Evolutionary conservation across 805 yeast species (phyloP), one percentile per base, ranked within the genome.

Genomic region (Osmozyma mogii): DNA sequence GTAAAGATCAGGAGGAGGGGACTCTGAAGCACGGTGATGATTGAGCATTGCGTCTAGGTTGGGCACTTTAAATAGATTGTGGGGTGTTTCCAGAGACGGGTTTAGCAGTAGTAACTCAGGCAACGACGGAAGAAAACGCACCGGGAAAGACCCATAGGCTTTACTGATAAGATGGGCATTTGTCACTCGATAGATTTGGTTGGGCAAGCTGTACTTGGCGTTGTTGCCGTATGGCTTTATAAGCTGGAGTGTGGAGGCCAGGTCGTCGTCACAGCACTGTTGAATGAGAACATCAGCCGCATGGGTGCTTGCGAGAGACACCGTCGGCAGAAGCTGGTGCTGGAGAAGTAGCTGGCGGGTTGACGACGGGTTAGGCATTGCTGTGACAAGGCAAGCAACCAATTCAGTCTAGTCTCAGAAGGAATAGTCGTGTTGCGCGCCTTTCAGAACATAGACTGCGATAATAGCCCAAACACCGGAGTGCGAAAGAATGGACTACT

Each of bases 221-320:
- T 54, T 58, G 40, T 71, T 74, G 5, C 82, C 83, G 47, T 72
- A 73, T 0, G 78, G 77, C 36, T 57, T 52, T 12, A 76, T 35
- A 28, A 75, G 44, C 38, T 65, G 72, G 27, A 72, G 54, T n/a
- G 68, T 45, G 3, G 74, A 62, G 7, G 52, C 29, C 35, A 54
- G 57, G 8, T 43, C 38, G 30, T 53, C 49, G 29, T 52, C 50
- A 8, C 75, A 64, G 30, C 59, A 45, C 6, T 47, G 43, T 31
- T 56, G 64, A n/a, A 73, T 56, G 9, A 66, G 31, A 5, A 50
- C 37, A 32, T 73, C 75, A 4, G 70, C 70, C 30, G 54, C 61
- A 18, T 46, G 58, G 0, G 79, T 64, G 4, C 72, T 56, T 22
- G 63, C 64, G 5, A 74, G 59, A 0, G 78, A 63, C 8, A 75